Evolutionary conservation across 441 rosid species (phyloP), one percentile per base, ranked within the genome.

Genomic region (Euphorbia celastroides): DNA sequence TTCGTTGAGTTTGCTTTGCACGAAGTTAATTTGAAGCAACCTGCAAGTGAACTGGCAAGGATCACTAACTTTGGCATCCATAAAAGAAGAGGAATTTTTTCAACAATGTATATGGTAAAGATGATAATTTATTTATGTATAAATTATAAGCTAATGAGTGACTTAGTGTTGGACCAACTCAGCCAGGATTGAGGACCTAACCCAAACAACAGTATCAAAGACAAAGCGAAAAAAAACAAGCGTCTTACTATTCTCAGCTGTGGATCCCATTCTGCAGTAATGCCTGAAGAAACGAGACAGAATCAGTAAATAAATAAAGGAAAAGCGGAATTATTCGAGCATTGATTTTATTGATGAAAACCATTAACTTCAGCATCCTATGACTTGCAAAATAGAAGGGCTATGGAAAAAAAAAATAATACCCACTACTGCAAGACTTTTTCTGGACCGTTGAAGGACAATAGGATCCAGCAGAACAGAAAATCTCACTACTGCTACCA

Each of bases 231-330:
- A 38, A 42, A 61, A n/a, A 38, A 64, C 7, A 61, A 13, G 55
- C 48, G 30, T 50, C 93, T 71, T 78, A 92, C 98, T 81, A 64
- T 73, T 81, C 80, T 92, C 89, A 42, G 88, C 69, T 41, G 89
- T 94, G 30, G 98, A 89, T 48, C 99, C 99, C 82, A 69, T 81
- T 67, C 98, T 77, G 84, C 98, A 94, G 69, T 86, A 89, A 73
- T 88, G 86, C 68, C 99, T 17, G 68, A 60, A 74, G 62, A 62
- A 19, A 65, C 19, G 16, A 60, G 27, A 36, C 48, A 50, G 20
- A 41, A n/a, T 57, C 14, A 64, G 62, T 52, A 9, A 66, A 27
- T 10, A 2, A 17, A 66, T 46, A 8, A 55, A 66, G 34, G 27
- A 26, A 54, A 34, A 36, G 42, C 32, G 28, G 25, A 13, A 62